A percentile compares a stretch with the other conserved stretches of the same genome.
Evolutionary conservation across 2,329 filamentous ascomycete genomes (phyloP).

Genomic region (Fusarium sp.): DNA sequence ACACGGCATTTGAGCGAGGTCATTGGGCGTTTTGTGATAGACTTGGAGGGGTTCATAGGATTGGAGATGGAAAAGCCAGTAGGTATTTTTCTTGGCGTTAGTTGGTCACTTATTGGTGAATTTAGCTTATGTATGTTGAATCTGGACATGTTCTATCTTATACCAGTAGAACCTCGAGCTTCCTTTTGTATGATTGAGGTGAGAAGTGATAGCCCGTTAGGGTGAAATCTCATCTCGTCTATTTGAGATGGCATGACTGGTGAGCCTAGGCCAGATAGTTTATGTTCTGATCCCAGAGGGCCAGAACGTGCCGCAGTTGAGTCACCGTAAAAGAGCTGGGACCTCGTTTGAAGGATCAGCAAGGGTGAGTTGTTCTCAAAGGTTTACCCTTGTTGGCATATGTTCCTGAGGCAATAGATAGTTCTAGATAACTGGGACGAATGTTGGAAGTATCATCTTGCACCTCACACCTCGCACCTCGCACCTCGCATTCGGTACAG

Average conservation of each 20-base stretch:
- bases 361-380: background rate
- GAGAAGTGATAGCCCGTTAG: background rate
- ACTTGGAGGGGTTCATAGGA: slow-evolving; percentile 15
- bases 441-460: no score
- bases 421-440: no score
- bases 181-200: no score
- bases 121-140: slow-evolving; percentile 16
- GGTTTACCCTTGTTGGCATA: slow-evolving; percentile 15
- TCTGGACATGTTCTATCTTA: slow-evolving; percentile 8
- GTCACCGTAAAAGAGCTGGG: slow-evolving; percentile 20
- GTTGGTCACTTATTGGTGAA: slow-evolving; percentile 24
- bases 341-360: background rate
- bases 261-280: background rate
- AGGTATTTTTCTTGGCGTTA: slow-evolving; percentile 32
- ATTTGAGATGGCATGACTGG: slow-evolving; percentile 6
- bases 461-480: no score
- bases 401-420: background rate
- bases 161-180: background rate
- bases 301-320: slow-evolving; percentile 19
- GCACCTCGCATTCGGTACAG: no score
- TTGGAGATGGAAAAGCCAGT: slow-evolving; percentile 23
- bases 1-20: slow-evolving; percentile 29
- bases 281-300: slow-evolving; percentile 20
- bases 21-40: slow-evolving; percentile 39
- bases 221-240: slow-evolving; percentile 8